Base-by-base conservation (phyloP, 2,329 filamentous ascomycete species). In the Alternaria sp. region DNA sequence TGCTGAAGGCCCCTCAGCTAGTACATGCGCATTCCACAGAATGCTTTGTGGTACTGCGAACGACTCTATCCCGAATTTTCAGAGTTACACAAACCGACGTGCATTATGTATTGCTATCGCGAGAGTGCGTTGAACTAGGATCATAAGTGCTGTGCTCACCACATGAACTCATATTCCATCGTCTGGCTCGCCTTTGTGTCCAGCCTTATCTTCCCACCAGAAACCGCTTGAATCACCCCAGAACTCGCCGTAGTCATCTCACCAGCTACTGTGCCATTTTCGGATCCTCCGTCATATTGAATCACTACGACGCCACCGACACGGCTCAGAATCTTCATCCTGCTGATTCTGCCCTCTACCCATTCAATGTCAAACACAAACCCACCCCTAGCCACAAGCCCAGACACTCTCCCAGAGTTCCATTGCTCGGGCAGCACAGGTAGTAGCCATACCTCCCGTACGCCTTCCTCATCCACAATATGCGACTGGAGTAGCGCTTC, bases 401-500 rank as follows among this genome's bases (percentile, higher is more conserved):
- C 66, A 32, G 48, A 63, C 9, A 68, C 66, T 41, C 47, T 61
- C 4, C 64, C 66, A 8, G 52, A 52, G 39, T 12, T 65, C 63
- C 51, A 64, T 54, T 14, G 46, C 34, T 28, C 60, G n/a, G 68
- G 63, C 5, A 69, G 22, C 46, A 43, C 47, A 16, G 34, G 54
- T n/a, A 57, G 64, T 42, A 52, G 57, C 65, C 57, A 56, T 12
- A 59, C 51, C 26, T 59, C 57, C 28, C 57, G 43, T 11, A 59
- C 44, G 7, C 57, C 57, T 22, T 49, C 32, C 20, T 39, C 51
- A 22, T 44, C 51, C 5, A 56, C 18, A 2, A 55, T 22, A 4
- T 77, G 60, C 30, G 60, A 65, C 63, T 84, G 82, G 14, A 84
- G 59, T 34, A 84, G 59, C 71, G 80, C 81, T 67, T 84, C 82